A percentile compares a stretch with the other conserved stretches of the same genome.
These are phyloP conservation scores for Catharanthus roseus DNA, from an alignment of 257 asterid genomes.

Conservation along the genomic window DNA sequence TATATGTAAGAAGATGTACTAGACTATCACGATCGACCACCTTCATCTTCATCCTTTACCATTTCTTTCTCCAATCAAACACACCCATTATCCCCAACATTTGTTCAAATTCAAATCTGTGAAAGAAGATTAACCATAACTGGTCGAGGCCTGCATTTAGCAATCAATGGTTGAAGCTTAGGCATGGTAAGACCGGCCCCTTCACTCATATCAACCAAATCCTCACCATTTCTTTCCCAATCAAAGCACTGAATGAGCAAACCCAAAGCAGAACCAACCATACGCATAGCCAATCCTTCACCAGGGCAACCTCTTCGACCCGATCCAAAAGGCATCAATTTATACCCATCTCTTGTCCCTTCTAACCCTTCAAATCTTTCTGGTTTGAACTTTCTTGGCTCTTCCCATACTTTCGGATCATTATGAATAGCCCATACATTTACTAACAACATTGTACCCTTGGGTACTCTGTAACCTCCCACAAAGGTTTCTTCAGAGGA, in stretches of 20 bases:
- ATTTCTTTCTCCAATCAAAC: not conserved
- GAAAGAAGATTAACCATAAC: slow-evolving; percentile 10
- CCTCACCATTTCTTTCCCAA: slow-evolving; percentile 34
- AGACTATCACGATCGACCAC: too few relatives aligned
- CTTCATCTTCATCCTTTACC: not conserved
- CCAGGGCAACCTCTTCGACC: slow-evolving; percentile 76
- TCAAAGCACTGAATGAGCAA: slow-evolving; percentile 58
- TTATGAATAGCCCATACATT: slow-evolving; percentile 71
- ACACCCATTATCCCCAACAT: too few relatives aligned
- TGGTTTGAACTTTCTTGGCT: slow-evolving; percentile 63
- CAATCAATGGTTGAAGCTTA: slow-evolving; percentile 28
- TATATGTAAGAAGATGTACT: too few relatives aligned
- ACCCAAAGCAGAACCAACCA: slow-evolving; percentile 46
- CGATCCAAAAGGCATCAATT: slow-evolving; percentile 46
- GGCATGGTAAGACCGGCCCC: slow-evolving; percentile 27
- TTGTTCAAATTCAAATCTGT: not conserved
- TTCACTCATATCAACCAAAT: slow-evolving; percentile 27
- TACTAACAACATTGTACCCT: slow-evolving; percentile 53
- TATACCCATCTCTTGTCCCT: slow-evolving; percentile 41
- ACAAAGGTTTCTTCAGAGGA: slow-evolving; percentile 57
- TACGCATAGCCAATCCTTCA: slow-evolving; percentile 46
- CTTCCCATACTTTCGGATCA: slow-evolving; percentile 57
- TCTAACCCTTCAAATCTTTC: slow-evolving; percentile 65
- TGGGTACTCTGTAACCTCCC: slow-evolving; percentile 58
- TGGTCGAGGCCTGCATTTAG: slow-evolving; percentile 14